Percentiles rank a stretch among this genome's conserved stretches.
These are phyloP conservation scores for Citrus mangshanensis DNA, from an alignment of 345 rosid species.

Conservation along the genomic window DNA sequence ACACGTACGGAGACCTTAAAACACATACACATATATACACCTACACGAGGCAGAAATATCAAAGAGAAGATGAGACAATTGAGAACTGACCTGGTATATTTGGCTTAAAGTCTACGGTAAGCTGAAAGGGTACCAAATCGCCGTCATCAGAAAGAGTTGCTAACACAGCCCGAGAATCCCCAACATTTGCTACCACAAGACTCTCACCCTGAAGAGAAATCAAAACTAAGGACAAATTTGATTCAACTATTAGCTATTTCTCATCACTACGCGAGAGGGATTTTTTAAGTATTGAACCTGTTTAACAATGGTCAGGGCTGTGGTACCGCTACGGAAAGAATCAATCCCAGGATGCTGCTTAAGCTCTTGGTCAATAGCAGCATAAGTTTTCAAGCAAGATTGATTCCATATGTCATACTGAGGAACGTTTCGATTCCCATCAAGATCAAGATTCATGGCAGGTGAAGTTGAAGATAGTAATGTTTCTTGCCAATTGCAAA, in stretches of 20 bases:
- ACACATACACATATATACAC: not conserved
- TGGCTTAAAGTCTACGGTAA: conserved; percentile 81
- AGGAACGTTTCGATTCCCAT: conserved; percentile 18
- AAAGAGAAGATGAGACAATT: not conserved
- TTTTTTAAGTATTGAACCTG: conserved; percentile 41
- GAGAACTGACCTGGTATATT: conserved; percentile 59
- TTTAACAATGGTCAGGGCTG: conserved; percentile 71
- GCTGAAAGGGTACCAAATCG: conserved; percentile 64
- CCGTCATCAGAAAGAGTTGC: conserved; percentile 58
- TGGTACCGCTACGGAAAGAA: conserved; percentile 70
- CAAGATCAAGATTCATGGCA: conserved; percentile 25
- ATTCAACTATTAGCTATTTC: not conserved
- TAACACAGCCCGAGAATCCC: conserved; percentile 83
- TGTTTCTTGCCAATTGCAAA: conserved; percentile 76
- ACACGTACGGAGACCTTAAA: not conserved
- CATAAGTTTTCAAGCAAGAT: conserved; percentile 63
- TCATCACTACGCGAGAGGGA: not conserved
- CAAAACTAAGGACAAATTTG: not conserved
- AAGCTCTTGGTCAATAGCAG: conserved; percentile 69
- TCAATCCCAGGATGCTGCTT: conserved; percentile 55
- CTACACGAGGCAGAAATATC: not conserved
- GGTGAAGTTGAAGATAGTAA: conserved; percentile 35
- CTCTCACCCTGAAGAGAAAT: conserved; percentile 46
- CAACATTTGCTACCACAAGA: conserved; percentile 67
- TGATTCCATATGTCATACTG: conserved; percentile 71